Percentiles rank a stretch among this genome's conserved stretches.
These are phyloP conservation scores for Pisolithus sp. DNA, from an alignment of 768 basidiomycete genomes.

Conservation along the genomic window DNA sequence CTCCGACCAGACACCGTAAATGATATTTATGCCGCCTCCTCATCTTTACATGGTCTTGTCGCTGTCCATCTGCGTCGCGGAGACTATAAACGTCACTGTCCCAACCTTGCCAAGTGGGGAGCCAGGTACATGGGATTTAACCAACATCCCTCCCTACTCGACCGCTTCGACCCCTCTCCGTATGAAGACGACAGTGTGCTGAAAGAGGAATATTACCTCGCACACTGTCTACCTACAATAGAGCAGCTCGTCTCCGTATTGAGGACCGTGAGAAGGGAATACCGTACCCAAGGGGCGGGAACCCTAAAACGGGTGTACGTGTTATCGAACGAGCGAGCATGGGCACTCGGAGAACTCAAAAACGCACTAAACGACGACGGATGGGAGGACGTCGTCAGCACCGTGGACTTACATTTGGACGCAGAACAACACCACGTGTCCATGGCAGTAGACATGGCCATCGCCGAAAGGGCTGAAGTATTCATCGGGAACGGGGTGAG, in stretches of 20 bases:
- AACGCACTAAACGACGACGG: slow-evolving; percentile 37
- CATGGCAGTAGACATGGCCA: slow-evolving; percentile 55
- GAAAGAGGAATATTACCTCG: slow-evolving; percentile 30
- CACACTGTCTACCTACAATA: slow-evolving; percentile 39
- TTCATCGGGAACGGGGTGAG: slow-evolving; percentile 58
- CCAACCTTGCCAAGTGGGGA: slow-evolving; percentile 38
- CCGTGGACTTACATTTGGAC: slow-evolving; percentile 36
- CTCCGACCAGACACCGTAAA: slow-evolving; percentile 30
- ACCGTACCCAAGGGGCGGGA: slow-evolving; percentile 9
- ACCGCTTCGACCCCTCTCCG: slow-evolving; percentile 29
- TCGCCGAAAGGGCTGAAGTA: slow-evolving; percentile 51
- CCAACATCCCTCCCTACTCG: slow-evolving; percentile 33
- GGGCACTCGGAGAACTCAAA: slow-evolving; percentile 35
- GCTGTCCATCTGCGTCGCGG: slow-evolving; percentile 52
- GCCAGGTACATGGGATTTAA: slow-evolving; percentile 43
- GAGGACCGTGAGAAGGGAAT: slow-evolving; percentile 28
- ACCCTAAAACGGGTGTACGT: slow-evolving; percentile 36
- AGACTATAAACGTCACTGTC: slow-evolving; percentile 49
- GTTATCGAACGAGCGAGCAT: slow-evolving; percentile 46
- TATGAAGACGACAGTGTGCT: slow-evolving; percentile 8
- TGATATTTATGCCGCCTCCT: slow-evolving; percentile 12
- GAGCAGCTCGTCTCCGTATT: slow-evolving; percentile 37
- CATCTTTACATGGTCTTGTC: slow-evolving; percentile 36
- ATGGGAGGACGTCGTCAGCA: slow-evolving; percentile 44
- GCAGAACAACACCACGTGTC: slow-evolving; percentile 41